Base-by-base conservation (phyloP, 2,329 filamentous ascomycete genomes). In the Aspergillus uvarum region DNA sequence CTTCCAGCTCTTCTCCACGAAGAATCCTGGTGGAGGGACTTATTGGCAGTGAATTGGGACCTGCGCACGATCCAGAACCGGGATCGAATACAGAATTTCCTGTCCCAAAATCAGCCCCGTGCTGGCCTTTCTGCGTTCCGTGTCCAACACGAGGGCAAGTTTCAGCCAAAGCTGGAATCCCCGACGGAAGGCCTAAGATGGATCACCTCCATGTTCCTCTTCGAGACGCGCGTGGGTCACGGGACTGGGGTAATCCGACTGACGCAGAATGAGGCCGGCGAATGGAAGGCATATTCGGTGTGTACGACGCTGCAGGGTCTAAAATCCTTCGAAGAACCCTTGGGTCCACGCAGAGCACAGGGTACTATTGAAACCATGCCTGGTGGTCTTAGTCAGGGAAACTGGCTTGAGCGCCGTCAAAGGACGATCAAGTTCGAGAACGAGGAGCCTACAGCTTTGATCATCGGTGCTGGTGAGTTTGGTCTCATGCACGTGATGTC, bases 21-120 rank as follows among this genome's bases (percentile, higher is more conserved):
- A 19, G 74, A 76, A n/a, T 76, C 76, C 10, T 77, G 74, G 72
- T 77, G 76, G 74, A 72, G 76, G 4, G 76, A 79, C 32, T 74
- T 75, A 63, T 65, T 78, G n/a, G 71, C 70, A 6, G 61, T 79
- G 12, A 72, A 74, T 47, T 78, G 76, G 76, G 73, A 78, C 42
- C 68, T 77, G 54, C 76, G 71, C 19, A 75, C 75, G 5, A 64
- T 77, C 22, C 69, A 72, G 35, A 69, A 67, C 3, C 66, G 66
- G n/a, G 52, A 64, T 1, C 67, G 69, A 5, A 77, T 78, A 22
- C 60, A 68, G 22, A 61, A 64, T 2, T 76, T 75, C 58, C 63
- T 79, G 8, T 55, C 65, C 26, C 52, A 64, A 16, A 66, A 67
- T 29, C 71, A 76, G 49, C 55, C 65, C 6, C 61, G 56, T 7